Percentiles rank a stretch among this genome's conserved stretches.
phyloP scores from a whole-genome alignment of 192 early-diverging fungal species.

The Rhizophagus clarus region DNA sequence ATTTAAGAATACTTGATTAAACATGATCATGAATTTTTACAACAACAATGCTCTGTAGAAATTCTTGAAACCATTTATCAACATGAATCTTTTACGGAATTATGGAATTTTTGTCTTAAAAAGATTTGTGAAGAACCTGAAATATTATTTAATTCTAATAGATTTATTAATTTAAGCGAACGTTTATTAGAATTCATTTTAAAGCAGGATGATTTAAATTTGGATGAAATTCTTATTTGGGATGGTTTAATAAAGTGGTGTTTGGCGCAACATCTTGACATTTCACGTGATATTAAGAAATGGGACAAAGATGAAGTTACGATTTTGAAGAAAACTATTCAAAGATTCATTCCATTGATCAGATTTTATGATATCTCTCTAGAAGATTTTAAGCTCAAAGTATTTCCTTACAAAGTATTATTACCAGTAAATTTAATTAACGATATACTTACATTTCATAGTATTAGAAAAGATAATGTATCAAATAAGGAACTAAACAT shows the following conservation, averaged over 20 bases:
- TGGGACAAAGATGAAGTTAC: background rate
- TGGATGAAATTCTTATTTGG: background rate
- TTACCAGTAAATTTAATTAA: background rate
- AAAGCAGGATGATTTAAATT: background rate
- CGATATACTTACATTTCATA: background rate
- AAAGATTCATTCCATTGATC: background rate
- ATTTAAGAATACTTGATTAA: background rate
- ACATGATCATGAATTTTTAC: background rate
- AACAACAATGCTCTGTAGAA: background rate
- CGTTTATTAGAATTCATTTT: background rate
- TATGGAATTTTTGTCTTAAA: background rate
- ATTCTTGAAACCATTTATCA: background rate
- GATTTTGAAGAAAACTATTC: background rate
- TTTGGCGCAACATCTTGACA: background rate
- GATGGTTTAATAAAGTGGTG: slow-evolving; percentile 5
- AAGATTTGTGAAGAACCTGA: background rate
- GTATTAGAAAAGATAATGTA: too few species aligned
- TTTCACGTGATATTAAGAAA: background rate
- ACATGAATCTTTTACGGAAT: background rate
- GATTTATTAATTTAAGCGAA: background rate
- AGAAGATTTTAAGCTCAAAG: background rate
- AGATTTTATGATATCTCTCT: background rate
- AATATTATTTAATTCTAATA: background rate
- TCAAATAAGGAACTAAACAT: background rate
- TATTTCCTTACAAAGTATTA: background rate